Percentiles rank a stretch among this genome's conserved stretches.
phyloP scores from a whole-genome alignment of 495 filamentous ascomycete genomes.

The Pyrenula aspistea region DNA sequence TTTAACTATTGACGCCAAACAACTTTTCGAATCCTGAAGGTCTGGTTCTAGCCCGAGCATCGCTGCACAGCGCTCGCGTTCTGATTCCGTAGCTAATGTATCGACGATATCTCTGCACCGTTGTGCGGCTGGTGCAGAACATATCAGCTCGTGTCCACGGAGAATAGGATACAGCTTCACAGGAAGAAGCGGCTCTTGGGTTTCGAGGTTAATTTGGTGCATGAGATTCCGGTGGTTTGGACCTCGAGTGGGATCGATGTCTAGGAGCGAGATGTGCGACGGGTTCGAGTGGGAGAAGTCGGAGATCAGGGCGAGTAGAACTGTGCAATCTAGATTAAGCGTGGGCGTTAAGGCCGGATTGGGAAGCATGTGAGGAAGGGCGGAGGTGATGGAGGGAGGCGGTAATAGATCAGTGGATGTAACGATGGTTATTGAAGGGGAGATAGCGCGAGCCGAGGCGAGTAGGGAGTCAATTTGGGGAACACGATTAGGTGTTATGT shows the following conservation, averaged over 20 bases:
- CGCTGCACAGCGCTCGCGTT: conserved; percentile 42
- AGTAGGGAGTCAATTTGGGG: conserved; percentile 47
- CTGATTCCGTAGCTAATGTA: conserved; percentile 51
- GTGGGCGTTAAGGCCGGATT: conserved; percentile 34
- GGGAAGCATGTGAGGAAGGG: conserved; percentile 5
- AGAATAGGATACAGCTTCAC: conserved; percentile 53
- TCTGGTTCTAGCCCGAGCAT: conserved; percentile 35
- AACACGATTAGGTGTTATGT: conserved; percentile 33
- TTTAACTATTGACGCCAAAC: not conserved
- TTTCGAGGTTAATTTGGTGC: conserved; percentile 55
- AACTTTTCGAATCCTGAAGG: conserved; percentile 18
- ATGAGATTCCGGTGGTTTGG: conserved; percentile 43
- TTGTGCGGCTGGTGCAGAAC: conserved; percentile 47
- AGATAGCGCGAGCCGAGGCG: conserved; percentile 31
- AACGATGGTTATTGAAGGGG: conserved; percentile 28
- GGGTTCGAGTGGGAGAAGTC: conserved; percentile 49
- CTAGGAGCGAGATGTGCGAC: conserved; percentile 5
- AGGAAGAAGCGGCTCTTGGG: conserved; percentile 44
- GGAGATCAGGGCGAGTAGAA: conserved; percentile 59
- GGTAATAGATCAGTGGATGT: conserved; percentile 1
- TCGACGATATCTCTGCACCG: conserved; percentile 58
- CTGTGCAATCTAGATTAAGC: conserved; percentile 64
- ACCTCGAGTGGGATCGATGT: conserved; percentile 7
- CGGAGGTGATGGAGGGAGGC: not conserved
- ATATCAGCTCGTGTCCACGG: conserved; percentile 38